These are phyloP conservation scores for Ogataea methylovora DNA, from an alignment of 805 yeast genomes.

Conservation along the genomic window DNA sequence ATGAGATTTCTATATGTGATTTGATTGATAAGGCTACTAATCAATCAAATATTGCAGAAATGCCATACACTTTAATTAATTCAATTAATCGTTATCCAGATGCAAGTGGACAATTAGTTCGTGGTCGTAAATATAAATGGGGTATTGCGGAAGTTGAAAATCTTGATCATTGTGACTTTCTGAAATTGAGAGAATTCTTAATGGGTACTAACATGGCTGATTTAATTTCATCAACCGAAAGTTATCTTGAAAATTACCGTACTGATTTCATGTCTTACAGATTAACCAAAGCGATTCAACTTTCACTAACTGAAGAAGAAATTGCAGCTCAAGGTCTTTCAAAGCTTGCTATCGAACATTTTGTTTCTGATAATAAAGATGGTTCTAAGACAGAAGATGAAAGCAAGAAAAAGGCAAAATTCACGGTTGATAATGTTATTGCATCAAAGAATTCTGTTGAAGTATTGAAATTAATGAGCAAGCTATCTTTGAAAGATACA, in stretches of 20 bases:
- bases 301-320: slow-evolving; percentile 10
- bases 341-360: slow-evolving; percentile 12
- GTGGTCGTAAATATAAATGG: slow-evolving; percentile 80
- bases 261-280: slow-evolving; percentile 38
- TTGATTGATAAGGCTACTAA: slow-evolving; percentile 29
- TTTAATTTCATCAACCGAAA: slow-evolving; percentile 66
- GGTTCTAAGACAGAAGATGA: slow-evolving; percentile 17
- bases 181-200: slow-evolving; percentile 52
- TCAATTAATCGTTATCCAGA: slow-evolving; percentile 44
- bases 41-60: slow-evolving; percentile 28
- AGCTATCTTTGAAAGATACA: slow-evolving; percentile 27
- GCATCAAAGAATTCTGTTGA: slow-evolving; percentile 19
- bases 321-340: slow-evolving; percentile 11
- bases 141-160: slow-evolving; percentile 83
- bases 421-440: slow-evolving; percentile 4
- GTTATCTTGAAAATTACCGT: slow-evolving; percentile 69
- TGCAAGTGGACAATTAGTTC: slow-evolving; percentile 40
- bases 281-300: slow-evolving; percentile 21
- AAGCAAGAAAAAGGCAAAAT: not conserved
- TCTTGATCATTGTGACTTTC: slow-evolving; percentile 69
- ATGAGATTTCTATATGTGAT: slow-evolving; percentile 55
- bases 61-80: slow-evolving; percentile 71
- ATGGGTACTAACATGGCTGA: slow-evolving; percentile 71
- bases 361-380: slow-evolving; percentile 17
- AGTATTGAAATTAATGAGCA: slow-evolving; percentile 31